Evolutionary conservation across 2,329 filamentous ascomycete genomes (phyloP).

Genomic region (Sordariomycetes sp.): DNA sequence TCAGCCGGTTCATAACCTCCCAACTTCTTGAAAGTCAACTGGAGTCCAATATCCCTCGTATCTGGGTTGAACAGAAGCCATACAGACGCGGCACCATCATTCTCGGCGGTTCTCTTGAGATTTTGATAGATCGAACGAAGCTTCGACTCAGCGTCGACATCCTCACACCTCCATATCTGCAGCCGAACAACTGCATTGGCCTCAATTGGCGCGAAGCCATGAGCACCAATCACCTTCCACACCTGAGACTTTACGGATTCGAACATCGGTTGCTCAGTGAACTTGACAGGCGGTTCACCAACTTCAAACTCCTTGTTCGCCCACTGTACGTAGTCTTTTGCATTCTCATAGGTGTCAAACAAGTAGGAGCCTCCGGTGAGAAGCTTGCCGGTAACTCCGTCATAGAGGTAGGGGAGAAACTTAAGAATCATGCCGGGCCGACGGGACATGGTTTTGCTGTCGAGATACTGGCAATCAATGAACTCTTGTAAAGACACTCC

Average conservation of each 20-base stretch:
- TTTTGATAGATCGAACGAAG: slow-evolving; percentile 1
- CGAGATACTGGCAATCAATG: slow-evolving; percentile 6
- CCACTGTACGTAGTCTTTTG: slow-evolving; percentile 7
- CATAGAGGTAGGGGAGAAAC: slow-evolving; percentile 7
- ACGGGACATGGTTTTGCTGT: slow-evolving; percentile 6
- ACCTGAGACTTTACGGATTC: slow-evolving; percentile 1
- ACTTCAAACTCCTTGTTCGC: slow-evolving; percentile 5
- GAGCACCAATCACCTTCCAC: slow-evolving; percentile 7
- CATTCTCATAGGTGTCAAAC: slow-evolving; percentile 8
- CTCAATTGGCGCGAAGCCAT: slow-evolving; percentile 6
- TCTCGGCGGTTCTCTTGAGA: slow-evolving; percentile 3
- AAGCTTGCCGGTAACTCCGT: slow-evolving; percentile 6
- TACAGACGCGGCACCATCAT: slow-evolving; percentile 3
- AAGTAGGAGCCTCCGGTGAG: slow-evolving; percentile 7
- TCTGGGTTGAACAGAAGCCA: slow-evolving; percentile 7
- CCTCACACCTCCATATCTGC: slow-evolving; percentile 3
- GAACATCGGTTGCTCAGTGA: slow-evolving; percentile 5
- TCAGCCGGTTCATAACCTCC: slow-evolving; percentile 2
- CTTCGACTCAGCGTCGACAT: slow-evolving; percentile 1
- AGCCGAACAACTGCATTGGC: slow-evolving; percentile 6
- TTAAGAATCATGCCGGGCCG: slow-evolving; percentile 9
- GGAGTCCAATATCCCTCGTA: slow-evolving; percentile 1
- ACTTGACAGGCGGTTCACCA: slow-evolving; percentile 5
- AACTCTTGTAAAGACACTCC: slow-evolving; percentile 5
- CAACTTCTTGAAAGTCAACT: slow-evolving; percentile 5